A percentile compares a stretch with the other conserved stretches of the same genome.
These are phyloP conservation scores for Penicillium decumbens DNA, from an alignment of 2,329 filamentous ascomycete species.

Conservation along the genomic window DNA sequence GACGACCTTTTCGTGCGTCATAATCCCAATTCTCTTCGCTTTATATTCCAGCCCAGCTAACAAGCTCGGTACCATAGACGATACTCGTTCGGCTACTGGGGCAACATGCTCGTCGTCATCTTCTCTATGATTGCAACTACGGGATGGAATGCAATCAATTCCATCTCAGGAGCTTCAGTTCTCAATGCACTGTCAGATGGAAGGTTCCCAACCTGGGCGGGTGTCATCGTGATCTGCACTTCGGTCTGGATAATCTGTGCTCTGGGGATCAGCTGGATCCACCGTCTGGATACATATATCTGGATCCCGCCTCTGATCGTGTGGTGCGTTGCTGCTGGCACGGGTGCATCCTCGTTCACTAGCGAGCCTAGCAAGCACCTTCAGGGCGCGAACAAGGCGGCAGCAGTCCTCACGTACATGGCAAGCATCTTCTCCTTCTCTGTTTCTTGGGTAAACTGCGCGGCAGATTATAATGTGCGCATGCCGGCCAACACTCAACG, in stretches of 20 bases:
- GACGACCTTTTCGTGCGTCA: constrained; percentile 32
- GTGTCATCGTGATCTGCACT: constrained; percentile 38
- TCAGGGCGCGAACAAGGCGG: constrained; percentile 30
- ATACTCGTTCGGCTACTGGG: constrained; percentile 40
- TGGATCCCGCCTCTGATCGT: constrained; percentile 38
- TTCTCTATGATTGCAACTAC: constrained; percentile 39
- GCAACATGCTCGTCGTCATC: constrained; percentile 35
- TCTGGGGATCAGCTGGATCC: constrained; percentile 39
- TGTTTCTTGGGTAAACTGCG: constrained; percentile 37
- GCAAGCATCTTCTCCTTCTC: constrained; percentile 38
- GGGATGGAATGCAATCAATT: constrained; percentile 40
- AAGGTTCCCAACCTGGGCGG: constrained; percentile 35
- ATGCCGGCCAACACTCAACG: constrained; percentile 36
- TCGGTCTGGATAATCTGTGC: constrained; percentile 37
- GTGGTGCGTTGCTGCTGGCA: constrained; percentile 38
- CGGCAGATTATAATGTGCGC: constrained; percentile 38
- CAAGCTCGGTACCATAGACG: constrained; percentile 14
- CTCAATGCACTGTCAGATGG: constrained; percentile 36
- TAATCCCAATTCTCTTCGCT: neutral
- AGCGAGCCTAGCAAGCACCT: constrained; percentile 23
- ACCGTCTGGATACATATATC: constrained; percentile 34
- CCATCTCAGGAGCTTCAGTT: constrained; percentile 35
- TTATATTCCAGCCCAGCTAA: neutral
- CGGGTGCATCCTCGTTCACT: constrained; percentile 33
- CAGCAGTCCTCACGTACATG: constrained; percentile 34